Conservation (phyloP, 805 yeast species). For the Jamesozyma gamospora region DNA sequence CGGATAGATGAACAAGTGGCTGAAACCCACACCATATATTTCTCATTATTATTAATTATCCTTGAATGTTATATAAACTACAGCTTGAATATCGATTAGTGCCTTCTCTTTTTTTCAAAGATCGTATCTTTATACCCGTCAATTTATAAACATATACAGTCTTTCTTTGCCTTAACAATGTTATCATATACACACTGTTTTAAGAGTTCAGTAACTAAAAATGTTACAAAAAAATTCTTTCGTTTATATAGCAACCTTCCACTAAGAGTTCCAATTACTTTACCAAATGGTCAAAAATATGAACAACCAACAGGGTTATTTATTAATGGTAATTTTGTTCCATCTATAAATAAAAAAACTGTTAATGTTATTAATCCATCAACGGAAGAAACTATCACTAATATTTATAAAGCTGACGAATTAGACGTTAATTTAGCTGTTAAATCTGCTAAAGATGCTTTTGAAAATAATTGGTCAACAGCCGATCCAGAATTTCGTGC, state of each 20-base stretch:
- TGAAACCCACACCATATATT: too few species aligned
- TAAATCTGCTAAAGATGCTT: slow-evolving; percentile 72
- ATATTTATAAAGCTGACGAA: slow-evolving; percentile 62
- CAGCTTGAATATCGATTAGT: too few species aligned
- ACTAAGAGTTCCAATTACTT: slow-evolving; percentile 38
- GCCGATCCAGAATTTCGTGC: slow-evolving; percentile 63
- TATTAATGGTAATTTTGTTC: slow-evolving; percentile 68
- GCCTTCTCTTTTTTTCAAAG: too few species aligned
- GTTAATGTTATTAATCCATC: slow-evolving; percentile 59
- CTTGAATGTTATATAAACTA: too few species aligned
- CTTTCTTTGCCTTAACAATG: too few species aligned
- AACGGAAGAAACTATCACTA: slow-evolving; percentile 60
- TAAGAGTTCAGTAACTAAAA: background rate
- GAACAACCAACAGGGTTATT: slow-evolving; percentile 77
- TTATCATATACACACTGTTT: slow-evolving; percentile 4
- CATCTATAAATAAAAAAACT: slow-evolving; percentile 48
- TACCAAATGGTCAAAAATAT: slow-evolving; percentile 67
- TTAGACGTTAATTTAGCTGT: slow-evolving; percentile 83
- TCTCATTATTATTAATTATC: too few species aligned
- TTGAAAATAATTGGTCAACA: slow-evolving; percentile 65
- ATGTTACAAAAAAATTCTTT: slow-evolving; percentile 4
- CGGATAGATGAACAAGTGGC: too few species aligned
- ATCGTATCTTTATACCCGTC: too few species aligned
- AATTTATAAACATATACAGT: too few species aligned
- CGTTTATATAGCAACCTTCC: slow-evolving; percentile 32